Evolutionary conservation across 306 rosid species (phyloP).

Genomic region (Fragaria ananassa): DNA sequence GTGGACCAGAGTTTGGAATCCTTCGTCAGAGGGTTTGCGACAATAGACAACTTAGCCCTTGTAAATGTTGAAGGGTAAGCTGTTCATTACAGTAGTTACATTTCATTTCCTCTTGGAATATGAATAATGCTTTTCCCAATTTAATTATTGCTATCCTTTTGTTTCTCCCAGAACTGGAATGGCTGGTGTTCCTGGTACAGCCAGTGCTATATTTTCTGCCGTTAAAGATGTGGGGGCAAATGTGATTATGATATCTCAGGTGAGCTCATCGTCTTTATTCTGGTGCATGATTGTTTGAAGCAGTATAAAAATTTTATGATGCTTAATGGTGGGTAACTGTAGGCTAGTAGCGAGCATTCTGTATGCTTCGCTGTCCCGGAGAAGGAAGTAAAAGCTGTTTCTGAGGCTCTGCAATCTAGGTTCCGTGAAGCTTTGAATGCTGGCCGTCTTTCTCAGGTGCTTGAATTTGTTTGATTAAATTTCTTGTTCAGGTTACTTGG

Average conservation of each 20-base stretch:
- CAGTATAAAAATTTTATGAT: slow-evolving; percentile 11
- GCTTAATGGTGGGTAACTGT: slow-evolving; percentile 33
- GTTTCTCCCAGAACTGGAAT: slow-evolving; percentile 77
- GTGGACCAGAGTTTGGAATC: slow-evolving; percentile 50
- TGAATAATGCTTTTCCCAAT: slow-evolving; percentile 1
- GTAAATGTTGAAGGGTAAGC: slow-evolving; percentile 97
- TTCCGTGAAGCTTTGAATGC: slow-evolving; percentile 93
- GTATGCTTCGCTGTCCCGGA: slow-evolving; percentile 99
- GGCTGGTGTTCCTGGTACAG: slow-evolving; percentile 99
- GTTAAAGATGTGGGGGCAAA: slow-evolving; percentile 99
- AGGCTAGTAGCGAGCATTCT: slow-evolving; percentile 99
- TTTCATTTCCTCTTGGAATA: slow-evolving; percentile 15
- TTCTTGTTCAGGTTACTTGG: slow-evolving; percentile 11
- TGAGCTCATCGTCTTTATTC: slow-evolving; percentile 26
- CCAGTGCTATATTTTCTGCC: slow-evolving; percentile 76
- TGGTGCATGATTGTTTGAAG: slow-evolving; percentile 21
- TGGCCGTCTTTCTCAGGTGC: slow-evolving; percentile 98
- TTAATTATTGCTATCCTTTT: slow-evolving; percentile 8
- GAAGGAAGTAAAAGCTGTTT: slow-evolving; percentile 92
- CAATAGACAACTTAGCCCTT: slow-evolving; percentile 94
- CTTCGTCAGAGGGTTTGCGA: slow-evolving; percentile 93
- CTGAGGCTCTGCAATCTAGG: slow-evolving; percentile 82
- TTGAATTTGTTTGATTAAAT: slow-evolving; percentile 16
- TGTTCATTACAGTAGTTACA: slow-evolving; percentile 21
- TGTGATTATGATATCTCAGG: slow-evolving; percentile 99